Percentiles rank a stretch among this genome's conserved stretches.
phyloP scores from a whole-genome alignment of 2,329 filamentous ascomycete genomes.

The Sphaerulina musiva region DNA sequence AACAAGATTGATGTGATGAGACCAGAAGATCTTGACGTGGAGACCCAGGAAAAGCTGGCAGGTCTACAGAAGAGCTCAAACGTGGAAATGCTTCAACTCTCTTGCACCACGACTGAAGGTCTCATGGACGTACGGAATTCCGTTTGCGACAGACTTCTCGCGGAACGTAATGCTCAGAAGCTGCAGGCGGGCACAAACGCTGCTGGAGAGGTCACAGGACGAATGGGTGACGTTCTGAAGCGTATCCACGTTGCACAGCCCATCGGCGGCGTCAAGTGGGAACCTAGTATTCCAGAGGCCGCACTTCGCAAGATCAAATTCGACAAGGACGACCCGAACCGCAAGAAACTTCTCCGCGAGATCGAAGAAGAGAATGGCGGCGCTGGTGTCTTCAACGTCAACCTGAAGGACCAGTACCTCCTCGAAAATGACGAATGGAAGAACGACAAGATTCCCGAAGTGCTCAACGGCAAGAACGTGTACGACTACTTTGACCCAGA shows the following conservation, averaged over 20 bases:
- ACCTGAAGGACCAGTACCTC: conserved; percentile 79
- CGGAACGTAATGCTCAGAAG: conserved; percentile 90
- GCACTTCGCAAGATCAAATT: conserved; percentile 78
- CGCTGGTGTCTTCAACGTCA: conserved; percentile 91
- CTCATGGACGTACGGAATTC: conserved; percentile 93
- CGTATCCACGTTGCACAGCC: conserved; percentile 97
- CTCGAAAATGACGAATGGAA: conserved; percentile 91
- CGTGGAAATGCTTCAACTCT: conserved; percentile 86
- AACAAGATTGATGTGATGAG: conserved; percentile 96
- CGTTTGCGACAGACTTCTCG: conserved; percentile 85
- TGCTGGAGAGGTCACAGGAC: conserved; percentile 66
- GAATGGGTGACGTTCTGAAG: conserved; percentile 82
- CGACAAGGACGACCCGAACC: conserved; percentile 80
- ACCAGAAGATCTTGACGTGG: conserved; percentile 77
- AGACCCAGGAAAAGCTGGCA: conserved; percentile 71
- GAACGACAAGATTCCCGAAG: conserved; percentile 88
- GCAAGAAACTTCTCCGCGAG: conserved; percentile 73
- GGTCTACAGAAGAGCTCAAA: conserved; percentile 76
- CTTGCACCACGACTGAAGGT: conserved; percentile 90
- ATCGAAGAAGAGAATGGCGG: conserved; percentile 88
- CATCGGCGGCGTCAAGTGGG: conserved; percentile 64
- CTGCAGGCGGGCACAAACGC: conserved; percentile 80
- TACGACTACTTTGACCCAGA: conserved; percentile 97
- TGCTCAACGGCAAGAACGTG: conserved; percentile 93
- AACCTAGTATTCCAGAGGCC: conserved; percentile 78